phyloP scores from a whole-genome alignment of 164 flowering plant genomes.

The Taxillus chinensis region DNA sequence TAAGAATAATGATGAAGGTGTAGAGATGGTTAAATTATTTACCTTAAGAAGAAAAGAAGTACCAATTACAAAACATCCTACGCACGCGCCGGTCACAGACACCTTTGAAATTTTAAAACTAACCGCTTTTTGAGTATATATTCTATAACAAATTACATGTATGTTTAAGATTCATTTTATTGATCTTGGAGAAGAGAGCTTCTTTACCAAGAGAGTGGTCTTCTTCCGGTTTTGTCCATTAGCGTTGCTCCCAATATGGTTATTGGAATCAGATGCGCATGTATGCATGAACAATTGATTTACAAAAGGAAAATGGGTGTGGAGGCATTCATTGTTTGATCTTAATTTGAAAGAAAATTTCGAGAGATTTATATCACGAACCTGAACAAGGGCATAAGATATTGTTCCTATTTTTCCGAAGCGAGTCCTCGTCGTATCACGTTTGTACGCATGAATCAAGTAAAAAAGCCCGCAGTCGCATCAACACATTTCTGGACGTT shows the following conservation, averaged over 20 bases:
- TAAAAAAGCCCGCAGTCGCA: no score
- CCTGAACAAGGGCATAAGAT: constrained; percentile 45
- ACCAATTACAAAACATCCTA: constrained; percentile 46
- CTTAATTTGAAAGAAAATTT: not conserved
- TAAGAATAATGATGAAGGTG: not conserved
- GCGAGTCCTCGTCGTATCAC: constrained; percentile 7
- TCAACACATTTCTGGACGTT: no score
- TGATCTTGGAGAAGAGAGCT: no score
- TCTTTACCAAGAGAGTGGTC: constrained; percentile 48
- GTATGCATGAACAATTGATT: no score
- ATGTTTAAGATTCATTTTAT: no score
- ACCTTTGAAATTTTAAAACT: constrained; percentile 24
- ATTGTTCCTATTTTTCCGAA: constrained; percentile 39
- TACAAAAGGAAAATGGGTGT: no score
- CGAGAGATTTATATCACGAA: constrained; percentile 2
- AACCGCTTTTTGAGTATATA: no score
- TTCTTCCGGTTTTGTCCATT: constrained; percentile 54
- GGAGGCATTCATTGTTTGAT: no score
- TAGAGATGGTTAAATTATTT: not conserved
- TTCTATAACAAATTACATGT: no score
- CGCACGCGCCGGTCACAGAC: constrained; percentile 36
- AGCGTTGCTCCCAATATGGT: constrained; percentile 32
- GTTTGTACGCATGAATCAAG: not conserved
- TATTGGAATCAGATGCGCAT: constrained; percentile 33
- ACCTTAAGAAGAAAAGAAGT: constrained; percentile 52